Base-by-base conservation (phyloP, 345 rosid species). In the Aquilaria yunnanensis region DNA sequence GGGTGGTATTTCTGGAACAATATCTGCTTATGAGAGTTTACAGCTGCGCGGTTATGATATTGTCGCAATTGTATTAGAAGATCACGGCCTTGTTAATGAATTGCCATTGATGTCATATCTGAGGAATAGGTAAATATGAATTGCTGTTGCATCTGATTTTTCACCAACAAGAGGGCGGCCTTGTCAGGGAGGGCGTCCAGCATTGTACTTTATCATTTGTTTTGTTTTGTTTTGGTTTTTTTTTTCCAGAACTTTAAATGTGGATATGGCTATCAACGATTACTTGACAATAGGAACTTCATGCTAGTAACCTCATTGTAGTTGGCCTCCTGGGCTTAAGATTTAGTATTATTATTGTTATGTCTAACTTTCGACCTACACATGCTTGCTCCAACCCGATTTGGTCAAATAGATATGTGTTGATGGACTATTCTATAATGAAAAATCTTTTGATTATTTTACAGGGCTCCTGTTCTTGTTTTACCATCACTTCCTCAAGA, bases 1-100 rank as follows among this genome's bases (percentile, higher is more conserved):
- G 5, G 97, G 97, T 70, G 97, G 99, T 62, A 88, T 90, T 72
- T 94, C 99, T 0, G 96, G 85, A 56, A 94, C 97, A 6, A 82
- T 94, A 80, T 83, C 99, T 16, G 97, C 99, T 37, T 94, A 88
- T 55, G 99, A 94, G 72, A 83, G 87, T 80, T 75, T 90, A 60
- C 85, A 74, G 67, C 75, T 83, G 60, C 73, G 99, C 55, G 97
- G 96, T 59, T 91, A 85, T 70, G 99, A 88, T 47, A 72, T 94
- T 65, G 85, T 71, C 70, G 99, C 99, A 70, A 75, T 90, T 67
- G 75, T 86, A 46, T 64, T 94, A 72, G 96, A 86, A 79, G 95
- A 94, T 74, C 91, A 83, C 50, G 97, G 96, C 60, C 96, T 94
- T 74, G 77, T 66, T 55, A 94, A 94, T 54, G 96, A 94, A 76